These are phyloP conservation scores for Botryotinia calthae DNA, from an alignment of 2,329 filamentous ascomycete genomes.

Conservation along the genomic window DNA sequence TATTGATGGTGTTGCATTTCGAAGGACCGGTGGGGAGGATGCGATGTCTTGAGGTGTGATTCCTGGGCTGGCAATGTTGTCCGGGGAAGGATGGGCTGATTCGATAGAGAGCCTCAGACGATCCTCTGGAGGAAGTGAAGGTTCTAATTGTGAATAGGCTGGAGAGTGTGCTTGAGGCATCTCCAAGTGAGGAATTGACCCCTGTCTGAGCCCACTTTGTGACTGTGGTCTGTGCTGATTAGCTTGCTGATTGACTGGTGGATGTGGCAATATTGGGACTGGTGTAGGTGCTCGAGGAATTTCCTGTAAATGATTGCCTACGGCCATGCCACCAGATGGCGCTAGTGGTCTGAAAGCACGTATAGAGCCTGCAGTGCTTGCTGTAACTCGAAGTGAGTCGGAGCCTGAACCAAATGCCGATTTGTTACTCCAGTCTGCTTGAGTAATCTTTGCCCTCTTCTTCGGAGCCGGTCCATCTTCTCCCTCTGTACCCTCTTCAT, in stretches of 20 bases:
- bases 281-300: slow-evolving; percentile 76
- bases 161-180: slow-evolving; percentile 40
- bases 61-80: slow-evolving; percentile 49
- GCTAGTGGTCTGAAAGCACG: slow-evolving; percentile 76
- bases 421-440: slow-evolving; percentile 69
- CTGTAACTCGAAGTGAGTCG: slow-evolving; percentile 83
- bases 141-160: slow-evolving; percentile 42
- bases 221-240: slow-evolving; percentile 30
- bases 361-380: slow-evolving; percentile 84
- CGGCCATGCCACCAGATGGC: slow-evolving; percentile 47
- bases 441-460: slow-evolving; percentile 78
- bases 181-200: slow-evolving; percentile 53
- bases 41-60: slow-evolving; percentile 79
- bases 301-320: slow-evolving; percentile 62
- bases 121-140: slow-evolving; percentile 36
- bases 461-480: slow-evolving; percentile 46
- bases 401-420: slow-evolving; percentile 69
- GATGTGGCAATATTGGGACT: slow-evolving; percentile 50
- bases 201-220: slow-evolving; percentile 56
- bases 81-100: slow-evolving; percentile 48
- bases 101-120: slow-evolving; percentile 42
- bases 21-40: slow-evolving; percentile 83
- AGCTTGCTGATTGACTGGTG: slow-evolving; percentile 33
- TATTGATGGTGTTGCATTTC: slow-evolving; percentile 57
- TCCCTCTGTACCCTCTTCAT: slow-evolving; percentile 59